These are phyloP conservation scores for Chaetoscypha palmicola DNA, from an alignment of 2,329 filamentous ascomycete species.

Conservation along the genomic window DNA sequence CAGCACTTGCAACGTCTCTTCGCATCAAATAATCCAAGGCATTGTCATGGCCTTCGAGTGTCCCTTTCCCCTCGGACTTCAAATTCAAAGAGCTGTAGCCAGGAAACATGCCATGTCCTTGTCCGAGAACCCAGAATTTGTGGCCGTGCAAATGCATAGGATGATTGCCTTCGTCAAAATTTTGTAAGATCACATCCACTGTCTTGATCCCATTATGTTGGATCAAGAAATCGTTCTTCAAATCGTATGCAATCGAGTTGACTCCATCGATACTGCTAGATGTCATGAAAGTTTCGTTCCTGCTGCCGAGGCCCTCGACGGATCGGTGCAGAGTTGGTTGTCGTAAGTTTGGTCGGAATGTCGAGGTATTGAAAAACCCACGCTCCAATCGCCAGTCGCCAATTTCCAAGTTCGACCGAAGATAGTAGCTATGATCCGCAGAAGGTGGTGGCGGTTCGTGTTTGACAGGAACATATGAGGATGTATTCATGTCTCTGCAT, in stretches of 20 bases:
- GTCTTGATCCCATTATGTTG: conserved; percentile 50
- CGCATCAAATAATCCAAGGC: conserved; percentile 36
- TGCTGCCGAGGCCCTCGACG: conserved; percentile 37
- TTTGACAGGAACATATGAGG: conserved; percentile 39
- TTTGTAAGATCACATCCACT: conserved; percentile 74
- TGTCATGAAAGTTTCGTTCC: conserved; percentile 41
- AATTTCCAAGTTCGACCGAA: conserved; percentile 54
- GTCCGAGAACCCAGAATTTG: conserved; percentile 53
- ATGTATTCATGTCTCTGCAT: conserved; percentile 33
- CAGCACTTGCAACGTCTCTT: conserved; percentile 46
- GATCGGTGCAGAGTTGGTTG: conserved; percentile 45
- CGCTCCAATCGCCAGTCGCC: conserved; percentile 50
- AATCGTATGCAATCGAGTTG: conserved; percentile 42
- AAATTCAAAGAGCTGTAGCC: conserved; percentile 36
- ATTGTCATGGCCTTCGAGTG: conserved; percentile 31
- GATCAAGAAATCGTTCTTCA: conserved; percentile 50
- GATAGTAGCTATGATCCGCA: conserved; percentile 46
- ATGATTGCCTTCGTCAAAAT: conserved; percentile 62
- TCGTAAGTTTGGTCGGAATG: conserved; percentile 42
- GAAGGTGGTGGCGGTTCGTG: conserved; percentile 36
- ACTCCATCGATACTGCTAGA: conserved; percentile 41
- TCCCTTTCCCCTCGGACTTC: conserved; percentile 29
- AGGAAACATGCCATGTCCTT: conserved; percentile 57
- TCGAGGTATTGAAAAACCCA: conserved; percentile 51
- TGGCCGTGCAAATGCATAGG: conserved; percentile 74